phyloP scores from a whole-genome alignment of 805 yeast genomes.

The Saturnispora sekii region DNA sequence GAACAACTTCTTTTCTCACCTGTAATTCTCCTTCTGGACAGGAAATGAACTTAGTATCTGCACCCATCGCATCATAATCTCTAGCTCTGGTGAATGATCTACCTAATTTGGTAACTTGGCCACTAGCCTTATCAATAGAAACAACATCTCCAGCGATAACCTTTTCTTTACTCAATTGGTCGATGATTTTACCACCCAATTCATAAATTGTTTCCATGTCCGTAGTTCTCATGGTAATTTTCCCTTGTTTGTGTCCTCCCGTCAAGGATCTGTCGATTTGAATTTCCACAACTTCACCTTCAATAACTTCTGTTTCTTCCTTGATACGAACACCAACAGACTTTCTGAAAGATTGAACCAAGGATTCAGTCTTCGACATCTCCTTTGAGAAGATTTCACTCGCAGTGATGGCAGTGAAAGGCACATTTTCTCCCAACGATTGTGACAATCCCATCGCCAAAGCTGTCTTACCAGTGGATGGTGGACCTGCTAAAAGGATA shows the following conservation, averaged over 20 bases:
- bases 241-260: constrained; percentile 83
- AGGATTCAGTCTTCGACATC: constrained; percentile 89
- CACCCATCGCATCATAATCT: constrained; percentile 96
- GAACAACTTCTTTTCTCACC: constrained; percentile 95
- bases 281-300: constrained; percentile 94
- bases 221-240: constrained; percentile 78
- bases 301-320: constrained; percentile 95
- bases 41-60: constrained; percentile 80
- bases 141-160: constrained; percentile 95
- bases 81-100: constrained; percentile 98
- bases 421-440: constrained; percentile 93
- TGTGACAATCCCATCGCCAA: constrained; percentile 93
- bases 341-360: constrained; percentile 93
- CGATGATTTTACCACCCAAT: constrained; percentile 47
- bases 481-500: constrained; percentile 92
- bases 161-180: constrained; percentile 84
- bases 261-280: constrained; percentile 88
- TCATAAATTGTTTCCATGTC: constrained; percentile 81
- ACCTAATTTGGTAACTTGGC: constrained; percentile 94
- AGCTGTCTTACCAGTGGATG: constrained; percentile 98
- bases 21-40: constrained; percentile 98
- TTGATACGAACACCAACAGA: constrained; percentile 94
- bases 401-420: constrained; percentile 96
- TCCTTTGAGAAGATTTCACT: constrained; percentile 92
- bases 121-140: constrained; percentile 94